Base-by-base conservation (phyloP, 345 rosid genomes). In the Lumnitzera littorea region DNA sequence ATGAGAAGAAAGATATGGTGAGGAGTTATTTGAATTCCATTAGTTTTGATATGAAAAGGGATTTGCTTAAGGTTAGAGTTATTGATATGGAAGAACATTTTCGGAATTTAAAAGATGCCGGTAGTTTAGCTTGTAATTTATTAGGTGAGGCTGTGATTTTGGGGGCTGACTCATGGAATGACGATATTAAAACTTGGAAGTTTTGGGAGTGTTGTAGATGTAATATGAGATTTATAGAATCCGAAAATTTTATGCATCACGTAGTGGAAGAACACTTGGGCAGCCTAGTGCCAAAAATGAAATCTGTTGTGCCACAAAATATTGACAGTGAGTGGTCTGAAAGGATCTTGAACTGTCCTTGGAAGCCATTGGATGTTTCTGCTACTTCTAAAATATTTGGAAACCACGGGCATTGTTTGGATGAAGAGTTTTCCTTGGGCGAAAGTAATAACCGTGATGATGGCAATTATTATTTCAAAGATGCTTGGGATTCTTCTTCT, bases 351-450 rank as follows among this genome's bases (percentile, higher is more conserved):
- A 88, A 63, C 57, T 76, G 73, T 63, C 73, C 87, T 62, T 90
- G 97, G 99, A 86, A 84, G 75, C 97, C 99, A 7, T 60, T 90
- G 61, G 99, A 94, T 80, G 67, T 86, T 67, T 74, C 83, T 59
- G 84, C 89, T 41, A 73, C 84, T 0, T 62, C 73, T 65, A 76
- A 84, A 70, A 75, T 94, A 83, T 77, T 83, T 49, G 73, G 71
- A 51, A 73, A 65, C 70, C 72, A 64, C 46, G 66, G 80, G 71
- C 27, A 29, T 68, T 52, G 85, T 48, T 54, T 69, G 57, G 66
- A 54, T 12, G 71, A 74, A 51, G 82, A 75, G 68, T 59, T 77
- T 55, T 74, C 56, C 75, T 63, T 67, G 2, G 75, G 70, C 48
- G 78, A 70, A 64, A 69, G 56, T 52, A 61, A 58, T 50, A 84